These are phyloP conservation scores for Ophiocordyceps australis DNA, from an alignment of 2,329 filamentous ascomycete genomes.

Conservation along the genomic window DNA sequence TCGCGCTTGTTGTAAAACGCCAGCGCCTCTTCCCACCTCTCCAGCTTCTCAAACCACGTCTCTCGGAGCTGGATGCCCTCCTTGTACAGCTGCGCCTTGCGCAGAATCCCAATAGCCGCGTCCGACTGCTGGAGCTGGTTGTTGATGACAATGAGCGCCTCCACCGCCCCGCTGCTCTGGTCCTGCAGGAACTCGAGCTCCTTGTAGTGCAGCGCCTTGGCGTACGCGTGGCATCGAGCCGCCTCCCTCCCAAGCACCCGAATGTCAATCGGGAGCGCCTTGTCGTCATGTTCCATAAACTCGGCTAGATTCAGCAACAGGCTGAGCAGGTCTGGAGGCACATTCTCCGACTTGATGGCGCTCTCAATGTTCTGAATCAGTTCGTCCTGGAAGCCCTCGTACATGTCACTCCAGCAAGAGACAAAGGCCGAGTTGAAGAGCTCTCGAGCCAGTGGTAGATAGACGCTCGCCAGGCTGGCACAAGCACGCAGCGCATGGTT, in stretches of 20 bases:
- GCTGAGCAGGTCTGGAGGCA: slow-evolving; percentile 87
- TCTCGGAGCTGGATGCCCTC: slow-evolving; percentile 88
- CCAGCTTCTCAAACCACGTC: slow-evolving; percentile 97
- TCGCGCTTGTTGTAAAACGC: slow-evolving; percentile 84
- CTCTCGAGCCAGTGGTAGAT: slow-evolving; percentile 78
- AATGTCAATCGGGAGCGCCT: slow-evolving; percentile 94
- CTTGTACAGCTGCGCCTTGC: slow-evolving; percentile 87
- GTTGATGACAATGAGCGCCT: slow-evolving; percentile 97
- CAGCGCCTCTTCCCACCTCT: slow-evolving; percentile 94
- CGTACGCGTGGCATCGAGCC: slow-evolving; percentile 91
- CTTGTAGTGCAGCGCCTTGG: slow-evolving; percentile 97
- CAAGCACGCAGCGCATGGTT: slow-evolving; percentile 91
- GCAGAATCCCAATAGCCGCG: slow-evolving; percentile 90
- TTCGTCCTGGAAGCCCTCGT: slow-evolving; percentile 93
- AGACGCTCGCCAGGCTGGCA: slow-evolving; percentile 76
- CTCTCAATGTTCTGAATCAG: slow-evolving; percentile 90
- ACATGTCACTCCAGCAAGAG: slow-evolving; percentile 96
- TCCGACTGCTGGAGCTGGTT: slow-evolving; percentile 98
- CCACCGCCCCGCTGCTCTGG: slow-evolving; percentile 85
- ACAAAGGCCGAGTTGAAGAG: slow-evolving; percentile 98
- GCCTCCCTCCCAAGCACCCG: slow-evolving; percentile 86
- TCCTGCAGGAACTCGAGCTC: slow-evolving; percentile 97
- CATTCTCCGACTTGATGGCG: slow-evolving; percentile 85
- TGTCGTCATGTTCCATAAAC: slow-evolving; percentile 99
- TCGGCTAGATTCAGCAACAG: slow-evolving; percentile 90